Conservation (phyloP, 108 stramenopile species). For the Stephanodiscus minutulus region DNA sequence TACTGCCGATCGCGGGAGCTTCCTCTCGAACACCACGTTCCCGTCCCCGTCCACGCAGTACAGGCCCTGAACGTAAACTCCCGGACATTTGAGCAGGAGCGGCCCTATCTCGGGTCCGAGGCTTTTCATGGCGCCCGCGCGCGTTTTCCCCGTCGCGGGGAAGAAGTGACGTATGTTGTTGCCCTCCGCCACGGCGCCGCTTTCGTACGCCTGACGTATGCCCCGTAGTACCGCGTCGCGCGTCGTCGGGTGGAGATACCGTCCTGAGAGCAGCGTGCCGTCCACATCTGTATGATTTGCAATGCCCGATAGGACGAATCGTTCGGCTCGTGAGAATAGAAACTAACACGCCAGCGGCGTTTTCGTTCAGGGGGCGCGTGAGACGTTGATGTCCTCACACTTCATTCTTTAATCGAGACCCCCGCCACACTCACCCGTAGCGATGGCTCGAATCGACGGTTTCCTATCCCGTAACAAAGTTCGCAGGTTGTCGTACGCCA, state of each 20-base stretch:
- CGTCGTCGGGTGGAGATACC: conserved; percentile 73
- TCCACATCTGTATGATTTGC: conserved; percentile 68
- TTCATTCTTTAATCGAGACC: neutral
- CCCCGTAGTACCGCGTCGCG: conserved; percentile 55
- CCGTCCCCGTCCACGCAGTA: conserved; percentile 78
- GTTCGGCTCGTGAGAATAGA: neutral
- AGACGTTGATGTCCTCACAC: too few relatives aligned
- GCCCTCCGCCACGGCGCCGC: conserved; percentile 7
- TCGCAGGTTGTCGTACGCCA: conserved; percentile 17
- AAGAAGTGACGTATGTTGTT: conserved; percentile 60
- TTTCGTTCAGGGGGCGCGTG: too few relatives aligned
- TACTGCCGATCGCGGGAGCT: conserved; percentile 54
- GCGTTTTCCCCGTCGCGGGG: conserved; percentile 88
- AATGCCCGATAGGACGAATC: neutral
- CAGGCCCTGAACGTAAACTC: conserved; percentile 77
- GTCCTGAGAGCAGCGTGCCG: conserved; percentile 76
- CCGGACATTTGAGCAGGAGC: conserved; percentile 33
- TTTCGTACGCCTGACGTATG: conserved; percentile 39
- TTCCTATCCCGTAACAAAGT: conserved; percentile 34
- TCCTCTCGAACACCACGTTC: conserved; percentile 88
- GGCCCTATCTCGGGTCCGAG: conserved; percentile 51
- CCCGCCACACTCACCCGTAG: conserved; percentile 19
- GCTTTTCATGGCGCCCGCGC: conserved; percentile 70
- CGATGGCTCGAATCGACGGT: conserved; percentile 64
- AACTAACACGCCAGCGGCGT: neutral